A percentile compares a stretch with the other conserved stretches of the same genome.
phyloP scores from a whole-genome alignment of 768 basidiomycete genomes.

The Boletus rubescentipes region DNA sequence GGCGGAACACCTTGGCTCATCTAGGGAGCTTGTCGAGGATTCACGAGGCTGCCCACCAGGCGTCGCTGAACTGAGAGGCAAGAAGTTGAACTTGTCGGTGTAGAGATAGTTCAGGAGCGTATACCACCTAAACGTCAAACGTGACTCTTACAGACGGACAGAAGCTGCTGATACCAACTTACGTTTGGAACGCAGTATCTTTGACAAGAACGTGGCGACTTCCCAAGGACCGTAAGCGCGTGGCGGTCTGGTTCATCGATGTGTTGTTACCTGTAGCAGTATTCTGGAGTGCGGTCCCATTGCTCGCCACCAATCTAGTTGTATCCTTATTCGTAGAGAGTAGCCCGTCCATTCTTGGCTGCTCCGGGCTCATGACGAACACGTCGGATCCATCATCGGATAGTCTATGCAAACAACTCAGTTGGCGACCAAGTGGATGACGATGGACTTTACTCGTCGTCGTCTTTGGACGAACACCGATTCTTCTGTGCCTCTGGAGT shows the following conservation, averaged over 20 bases:
- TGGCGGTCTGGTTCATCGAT: background rate
- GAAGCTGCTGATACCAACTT: background rate
- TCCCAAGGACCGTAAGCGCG: constrained; percentile 14
- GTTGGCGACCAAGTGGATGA: background rate
- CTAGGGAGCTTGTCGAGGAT: constrained; percentile 5
- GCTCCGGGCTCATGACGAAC: constrained; percentile 20
- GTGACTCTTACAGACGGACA: background rate
- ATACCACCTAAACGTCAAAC: constrained; percentile 34
- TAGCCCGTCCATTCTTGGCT: background rate
- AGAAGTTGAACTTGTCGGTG: constrained; percentile 33
- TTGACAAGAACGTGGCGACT: constrained; percentile 28
- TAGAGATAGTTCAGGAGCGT: constrained; percentile 41
- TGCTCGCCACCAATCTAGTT: constrained; percentile 1
- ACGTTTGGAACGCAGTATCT: constrained; percentile 31
- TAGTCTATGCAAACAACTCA: constrained; percentile 6
- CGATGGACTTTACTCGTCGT: constrained; percentile 1
- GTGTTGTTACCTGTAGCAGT: background rate
- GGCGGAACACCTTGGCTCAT: constrained; percentile 31
- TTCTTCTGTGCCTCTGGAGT: background rate
- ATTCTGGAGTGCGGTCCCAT: constrained; percentile 5
- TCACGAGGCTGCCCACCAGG: background rate
- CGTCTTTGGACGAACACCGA: background rate
- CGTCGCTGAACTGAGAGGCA: constrained; percentile 25
- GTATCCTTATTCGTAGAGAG: background rate
- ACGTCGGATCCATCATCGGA: constrained; percentile 5